A percentile compares a stretch with the other conserved stretches of the same genome.
These are phyloP conservation scores for Botrytis pseudocinerea DNA, from an alignment of 2,329 filamentous ascomycete species.

Conservation along the genomic window DNA sequence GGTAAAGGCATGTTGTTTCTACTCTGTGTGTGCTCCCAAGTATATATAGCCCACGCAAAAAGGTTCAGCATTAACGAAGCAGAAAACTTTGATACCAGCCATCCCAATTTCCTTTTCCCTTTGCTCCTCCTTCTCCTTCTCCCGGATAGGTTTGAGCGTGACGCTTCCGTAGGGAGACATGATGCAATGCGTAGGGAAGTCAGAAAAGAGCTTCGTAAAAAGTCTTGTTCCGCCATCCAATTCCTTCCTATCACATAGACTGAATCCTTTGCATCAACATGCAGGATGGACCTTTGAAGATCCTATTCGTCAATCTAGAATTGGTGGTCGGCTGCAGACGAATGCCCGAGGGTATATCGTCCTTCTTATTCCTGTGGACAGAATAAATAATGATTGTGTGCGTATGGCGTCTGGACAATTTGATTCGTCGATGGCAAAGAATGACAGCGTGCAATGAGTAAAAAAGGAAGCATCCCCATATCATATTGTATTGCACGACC, in stretches of 20 bases:
- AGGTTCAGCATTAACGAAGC: not conserved
- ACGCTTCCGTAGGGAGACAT: slow-evolving; percentile 2
- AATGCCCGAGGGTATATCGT: not conserved
- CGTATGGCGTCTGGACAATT: not conserved
- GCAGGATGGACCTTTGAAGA: not conserved
- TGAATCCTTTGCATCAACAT: not conserved
- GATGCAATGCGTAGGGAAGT: slow-evolving; percentile 6
- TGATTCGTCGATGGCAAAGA: not conserved
- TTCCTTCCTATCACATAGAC: slow-evolving; percentile 1
- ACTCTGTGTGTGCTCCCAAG: not conserved
- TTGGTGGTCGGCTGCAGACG: not conserved
- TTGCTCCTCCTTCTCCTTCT: not conserved
- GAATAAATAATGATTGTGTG: not conserved
- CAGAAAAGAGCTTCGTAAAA: not conserved
- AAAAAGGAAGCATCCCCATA: not conserved
- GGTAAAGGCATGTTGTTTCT: not conserved
- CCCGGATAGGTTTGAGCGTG: slow-evolving; percentile 3
- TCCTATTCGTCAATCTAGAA: slow-evolving; percentile 4
- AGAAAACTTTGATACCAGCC: slow-evolving; percentile 7
- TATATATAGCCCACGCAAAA: not conserved
- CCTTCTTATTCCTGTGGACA: not conserved
- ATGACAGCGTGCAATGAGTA: not conserved
- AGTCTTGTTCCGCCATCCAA: not conserved
- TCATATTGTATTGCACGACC: not conserved
- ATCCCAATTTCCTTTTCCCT: not conserved